Base-by-base conservation (phyloP, 345 rosid species). In the Boechera stricta region DNA sequence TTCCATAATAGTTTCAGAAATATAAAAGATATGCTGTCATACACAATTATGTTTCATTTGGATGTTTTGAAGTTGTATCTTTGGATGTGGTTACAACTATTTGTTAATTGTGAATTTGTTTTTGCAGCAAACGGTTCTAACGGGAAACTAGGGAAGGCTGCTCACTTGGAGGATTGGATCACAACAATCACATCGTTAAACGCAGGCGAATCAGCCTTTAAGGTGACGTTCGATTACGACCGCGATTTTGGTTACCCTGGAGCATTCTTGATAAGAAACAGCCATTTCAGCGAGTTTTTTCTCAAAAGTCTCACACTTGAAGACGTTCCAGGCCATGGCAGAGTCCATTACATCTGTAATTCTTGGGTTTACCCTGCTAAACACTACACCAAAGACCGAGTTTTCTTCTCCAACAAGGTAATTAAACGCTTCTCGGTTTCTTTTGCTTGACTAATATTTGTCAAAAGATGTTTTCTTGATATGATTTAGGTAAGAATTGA, bases 351-450 rank as follows among this genome's bases (percentile, higher is more conserved):
- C 77, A 69, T 87, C 31, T 93, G 98, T 77, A 88, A 91, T 71
- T 93, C 98, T 4, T 93, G 97, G 98, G 86, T 93, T 74, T 93
- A 88, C 60, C 98, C 98, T 44, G 77, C 85, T 9, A 73, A 89
- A 4, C 28, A 33, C 21, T 82, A 90, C 64, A 38, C 80, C 1
- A 80, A 77, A 8, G 88, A 86, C 57, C 88, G 98, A 1, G 57
- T 93, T 73, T 93, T 93, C 89, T 93, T 93, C 85, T 58, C 86
- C 29, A 93, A 93, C 84, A 84, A 87, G 92, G 98, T 83, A 77
- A 73, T 10, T 58, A 21, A 61, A 28, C 2, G 24, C 12, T 21
- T 61, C 35, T 54, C 6, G 5, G 28, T 54, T 49, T 49, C 6
- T 9, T 58, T 21, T 12, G 24, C 5, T 47, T 67, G 51, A 44